phyloP scores from a whole-genome alignment of 148 eudicot species.

The Simmondsia chinensis region DNA sequence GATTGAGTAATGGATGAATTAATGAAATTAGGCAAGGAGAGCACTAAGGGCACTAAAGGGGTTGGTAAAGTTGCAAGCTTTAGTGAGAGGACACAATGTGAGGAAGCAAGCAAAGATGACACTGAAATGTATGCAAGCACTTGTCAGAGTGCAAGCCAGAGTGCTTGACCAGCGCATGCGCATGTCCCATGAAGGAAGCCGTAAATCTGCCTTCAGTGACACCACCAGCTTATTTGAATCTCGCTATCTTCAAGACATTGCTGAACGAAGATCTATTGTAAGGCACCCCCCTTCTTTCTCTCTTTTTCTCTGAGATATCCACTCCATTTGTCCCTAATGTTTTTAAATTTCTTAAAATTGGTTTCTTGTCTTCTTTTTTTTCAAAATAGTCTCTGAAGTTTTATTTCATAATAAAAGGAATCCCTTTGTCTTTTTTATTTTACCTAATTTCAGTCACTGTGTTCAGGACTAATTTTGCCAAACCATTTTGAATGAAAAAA shows the following conservation, averaged over 20 bases:
- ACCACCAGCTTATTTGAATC: slow-evolving; percentile 39
- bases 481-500: too few relatives aligned
- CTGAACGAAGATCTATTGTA: slow-evolving; percentile 61
- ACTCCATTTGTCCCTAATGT: too few relatives aligned
- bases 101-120: slow-evolving; percentile 66
- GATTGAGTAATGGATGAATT: background rate
- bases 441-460: too few relatives aligned
- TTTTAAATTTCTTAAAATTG: too few relatives aligned
- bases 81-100: slow-evolving; percentile 76
- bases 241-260: slow-evolving; percentile 33
- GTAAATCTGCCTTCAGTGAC: slow-evolving; percentile 78
- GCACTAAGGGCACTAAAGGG: slow-evolving; percentile 70
- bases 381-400: too few relatives aligned
- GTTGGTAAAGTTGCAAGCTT: slow-evolving; percentile 88
- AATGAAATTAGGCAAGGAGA: slow-evolving; percentile 59
- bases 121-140: slow-evolving; percentile 70
- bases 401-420: too few relatives aligned
- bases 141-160: slow-evolving; percentile 56
- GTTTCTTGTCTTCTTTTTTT: too few relatives aligned
- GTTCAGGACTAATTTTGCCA: too few relatives aligned
- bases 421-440: too few relatives aligned
- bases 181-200: slow-evolving; percentile 41
- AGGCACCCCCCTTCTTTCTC: background rate
- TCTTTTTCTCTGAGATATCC: background rate
- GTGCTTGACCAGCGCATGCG: slow-evolving; percentile 40